Evolutionary conservation across 148 eudicot species (phyloP).

Genomic region (Fagopyrum tataricum): DNA sequence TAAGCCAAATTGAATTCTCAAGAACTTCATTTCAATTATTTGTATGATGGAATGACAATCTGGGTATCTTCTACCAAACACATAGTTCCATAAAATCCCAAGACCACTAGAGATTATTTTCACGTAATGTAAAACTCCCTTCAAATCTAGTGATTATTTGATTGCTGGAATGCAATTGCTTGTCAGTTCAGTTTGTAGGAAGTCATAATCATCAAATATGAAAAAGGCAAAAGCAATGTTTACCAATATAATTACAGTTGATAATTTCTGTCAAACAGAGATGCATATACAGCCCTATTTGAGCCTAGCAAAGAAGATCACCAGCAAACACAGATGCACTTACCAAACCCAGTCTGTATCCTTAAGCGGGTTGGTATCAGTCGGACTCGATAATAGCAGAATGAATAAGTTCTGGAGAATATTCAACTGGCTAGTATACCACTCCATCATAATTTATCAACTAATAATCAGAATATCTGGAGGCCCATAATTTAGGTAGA

Average conservation of each 20-base stretch:
- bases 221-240: not conserved
- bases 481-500: not conserved
- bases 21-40: not conserved
- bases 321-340: not conserved
- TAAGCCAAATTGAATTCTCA: conserved; percentile 2
- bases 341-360: conserved; percentile 5
- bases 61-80: not conserved
- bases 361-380: not conserved
- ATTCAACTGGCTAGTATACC: not conserved
- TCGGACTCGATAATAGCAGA: not conserved
- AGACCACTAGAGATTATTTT: not conserved
- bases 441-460: not conserved
- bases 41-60: not conserved
- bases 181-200: not conserved
- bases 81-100: not conserved
- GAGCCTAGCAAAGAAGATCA: conserved; percentile 4
- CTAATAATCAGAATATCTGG: not conserved
- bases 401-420: not conserved
- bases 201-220: not conserved
- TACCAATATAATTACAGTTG: conserved; percentile 5
- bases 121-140: not conserved
- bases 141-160: not conserved
- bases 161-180: not conserved
- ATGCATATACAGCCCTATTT: not conserved
- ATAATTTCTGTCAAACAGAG: not conserved